Evolutionary conservation across 257 asterid genomes (phyloP).

Genomic region (Echites panduratus): DNA sequence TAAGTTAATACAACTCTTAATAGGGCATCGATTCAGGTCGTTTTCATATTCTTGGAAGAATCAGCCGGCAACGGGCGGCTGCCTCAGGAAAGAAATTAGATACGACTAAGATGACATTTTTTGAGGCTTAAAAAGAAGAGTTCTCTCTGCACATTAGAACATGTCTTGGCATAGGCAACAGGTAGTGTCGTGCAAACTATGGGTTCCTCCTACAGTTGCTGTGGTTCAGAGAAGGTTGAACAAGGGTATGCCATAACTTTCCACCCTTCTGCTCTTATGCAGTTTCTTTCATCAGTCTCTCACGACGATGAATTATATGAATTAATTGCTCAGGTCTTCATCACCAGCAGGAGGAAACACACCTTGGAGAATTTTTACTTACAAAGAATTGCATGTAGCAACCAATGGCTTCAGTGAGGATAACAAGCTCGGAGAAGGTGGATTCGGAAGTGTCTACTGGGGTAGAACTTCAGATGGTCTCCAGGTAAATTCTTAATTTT

Average conservation of each 20-base stretch:
- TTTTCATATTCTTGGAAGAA: neutral
- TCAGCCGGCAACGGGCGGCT: conserved; percentile 35
- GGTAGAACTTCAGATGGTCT: conserved; percentile 81
- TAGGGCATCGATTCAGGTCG: neutral
- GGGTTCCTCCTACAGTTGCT: conserved; percentile 66
- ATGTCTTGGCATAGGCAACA: conserved; percentile 2
- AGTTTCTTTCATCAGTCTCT: neutral
- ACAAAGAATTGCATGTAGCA: conserved; percentile 67
- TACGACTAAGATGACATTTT: conserved; percentile 13
- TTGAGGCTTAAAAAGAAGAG: conserved; percentile 11
- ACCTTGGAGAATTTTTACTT: conserved; percentile 70
- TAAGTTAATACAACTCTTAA: no score
- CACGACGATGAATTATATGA: neutral
- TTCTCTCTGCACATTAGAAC: neutral
- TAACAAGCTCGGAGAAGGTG: conserved; percentile 83
- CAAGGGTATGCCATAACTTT: conserved; percentile 42
- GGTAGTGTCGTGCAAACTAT: conserved; percentile 21
- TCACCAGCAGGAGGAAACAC: conserved; percentile 31
- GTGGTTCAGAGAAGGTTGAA: conserved; percentile 55
- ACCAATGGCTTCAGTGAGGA: conserved; percentile 78
- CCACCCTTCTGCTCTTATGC: neutral
- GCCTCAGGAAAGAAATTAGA: neutral
- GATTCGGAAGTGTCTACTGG: conserved; percentile 89
- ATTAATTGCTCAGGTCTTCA: conserved; percentile 26
- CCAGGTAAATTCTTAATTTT: conserved; percentile 37